phyloP scores from a whole-genome alignment of 2,329 filamentous ascomycete species.

The Fusarium sp. region DNA sequence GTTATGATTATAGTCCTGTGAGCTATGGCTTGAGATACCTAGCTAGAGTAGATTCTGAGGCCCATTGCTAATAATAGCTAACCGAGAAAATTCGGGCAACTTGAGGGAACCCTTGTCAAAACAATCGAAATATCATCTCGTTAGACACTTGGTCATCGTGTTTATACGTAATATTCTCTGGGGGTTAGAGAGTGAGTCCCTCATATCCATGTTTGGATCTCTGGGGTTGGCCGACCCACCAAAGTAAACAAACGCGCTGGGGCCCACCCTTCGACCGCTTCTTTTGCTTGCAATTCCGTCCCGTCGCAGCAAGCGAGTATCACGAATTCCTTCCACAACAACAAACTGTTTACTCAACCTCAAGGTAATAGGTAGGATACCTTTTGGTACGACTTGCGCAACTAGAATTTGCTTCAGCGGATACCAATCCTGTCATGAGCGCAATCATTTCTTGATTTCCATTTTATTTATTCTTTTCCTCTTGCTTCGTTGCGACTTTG shows the following conservation, averaged over 20 bases:
- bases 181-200: background rate
- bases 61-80: background rate
- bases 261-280: conserved; percentile 32
- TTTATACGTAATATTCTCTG: background rate
- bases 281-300: conserved; percentile 18
- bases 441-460: conserved; percentile 26
- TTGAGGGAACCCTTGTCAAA: background rate
- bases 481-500: conserved; percentile 17
- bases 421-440: conserved; percentile 35
- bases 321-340: conserved; percentile 36
- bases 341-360: conserved; percentile 11
- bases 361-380: background rate
- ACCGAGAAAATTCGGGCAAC: background rate
- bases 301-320: conserved; percentile 14
- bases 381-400: conserved; percentile 13
- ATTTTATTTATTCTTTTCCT: background rate
- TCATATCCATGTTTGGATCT: conserved; percentile 34
- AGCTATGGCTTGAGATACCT: background rate
- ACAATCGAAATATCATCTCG: background rate
- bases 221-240: conserved; percentile 30
- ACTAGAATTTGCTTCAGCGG: conserved; percentile 2
- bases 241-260: conserved; percentile 53
- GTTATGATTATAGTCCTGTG: background rate
- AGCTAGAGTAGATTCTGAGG: background rate
- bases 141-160: conserved; percentile 3